Percentiles rank a stretch among this genome's conserved stretches.
Conservation (phyloP, 805 yeast species). For the Candida peoriensis region DNA sequence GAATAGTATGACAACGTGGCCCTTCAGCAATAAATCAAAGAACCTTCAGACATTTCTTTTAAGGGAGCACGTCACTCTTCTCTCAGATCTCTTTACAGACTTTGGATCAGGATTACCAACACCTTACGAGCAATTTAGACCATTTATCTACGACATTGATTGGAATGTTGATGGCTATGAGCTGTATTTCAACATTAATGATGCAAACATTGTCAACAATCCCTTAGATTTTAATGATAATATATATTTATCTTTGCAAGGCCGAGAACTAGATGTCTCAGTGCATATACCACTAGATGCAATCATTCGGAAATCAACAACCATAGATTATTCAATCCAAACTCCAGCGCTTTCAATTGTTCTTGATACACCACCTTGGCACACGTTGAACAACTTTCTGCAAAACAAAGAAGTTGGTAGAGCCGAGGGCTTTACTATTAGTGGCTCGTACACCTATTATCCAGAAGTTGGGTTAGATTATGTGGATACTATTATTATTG, state of each 20-base stretch:
- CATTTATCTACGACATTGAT: slow-evolving; percentile 54
- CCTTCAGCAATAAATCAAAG: slow-evolving; percentile 45
- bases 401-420: slow-evolving; percentile 60
- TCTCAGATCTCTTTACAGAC: slow-evolving; percentile 71
- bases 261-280: slow-evolving; percentile 45
- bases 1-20: slow-evolving; percentile 78
- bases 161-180: slow-evolving; percentile 59
- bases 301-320: slow-evolving; percentile 45
- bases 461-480: slow-evolving; percentile 56
- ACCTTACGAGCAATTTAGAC: slow-evolving; percentile 74
- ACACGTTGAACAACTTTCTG: slow-evolving; percentile 71
- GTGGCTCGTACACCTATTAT: slow-evolving; percentile 63
- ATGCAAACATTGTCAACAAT: slow-evolving; percentile 80
- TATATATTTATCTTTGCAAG: slow-evolving; percentile 67
- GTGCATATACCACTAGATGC: slow-evolving; percentile 56
- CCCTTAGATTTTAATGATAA: slow-evolving; percentile 83
- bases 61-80: slow-evolving; percentile 73
- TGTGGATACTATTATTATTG: slow-evolving; percentile 63
- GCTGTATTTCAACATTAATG: slow-evolving; percentile 75
- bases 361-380: slow-evolving; percentile 88
- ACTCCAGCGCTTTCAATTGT: slow-evolving; percentile 60
- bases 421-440: slow-evolving; percentile 52
- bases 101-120: slow-evolving; percentile 68
- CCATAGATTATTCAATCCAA: slow-evolving; percentile 42
- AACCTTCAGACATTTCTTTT: slow-evolving; percentile 59